phyloP scores from a whole-genome alignment of 2,329 filamentous ascomycete genomes.

The Didymosphaeria variabile region DNA sequence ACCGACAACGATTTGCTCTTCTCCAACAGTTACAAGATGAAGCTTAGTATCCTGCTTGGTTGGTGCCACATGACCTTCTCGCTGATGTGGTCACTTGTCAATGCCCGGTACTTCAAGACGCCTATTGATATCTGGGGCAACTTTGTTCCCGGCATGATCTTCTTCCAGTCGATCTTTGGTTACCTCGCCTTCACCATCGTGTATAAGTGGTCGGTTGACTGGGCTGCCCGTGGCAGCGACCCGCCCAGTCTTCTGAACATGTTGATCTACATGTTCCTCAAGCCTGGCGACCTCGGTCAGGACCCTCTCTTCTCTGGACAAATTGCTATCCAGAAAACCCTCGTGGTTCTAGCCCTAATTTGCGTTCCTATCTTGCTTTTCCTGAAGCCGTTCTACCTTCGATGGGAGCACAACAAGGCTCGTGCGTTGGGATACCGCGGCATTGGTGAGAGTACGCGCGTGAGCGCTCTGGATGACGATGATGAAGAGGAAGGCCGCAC shows the following conservation, averaged over 20 bases:
- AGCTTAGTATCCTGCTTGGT: slow-evolving; percentile 96
- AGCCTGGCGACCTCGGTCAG: slow-evolving; percentile 78
- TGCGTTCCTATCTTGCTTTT: slow-evolving; percentile 93
- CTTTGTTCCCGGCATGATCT: slow-evolving; percentile 98
- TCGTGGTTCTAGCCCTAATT: slow-evolving; percentile 81
- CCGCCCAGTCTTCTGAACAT: slow-evolving; percentile 96
- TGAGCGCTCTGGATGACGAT: slow-evolving; percentile 90
- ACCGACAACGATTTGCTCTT: slow-evolving; percentile 95
- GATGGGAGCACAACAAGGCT: slow-evolving; percentile 90
- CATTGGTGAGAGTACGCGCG: slow-evolving; percentile 85
- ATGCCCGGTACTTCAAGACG: slow-evolving; percentile 92
- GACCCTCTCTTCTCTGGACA: slow-evolving; percentile 80
- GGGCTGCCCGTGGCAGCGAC: slow-evolving; percentile 71
- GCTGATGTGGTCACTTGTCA: slow-evolving; percentile 89
- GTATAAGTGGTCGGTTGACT: slow-evolving; percentile 97
- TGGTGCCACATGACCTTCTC: slow-evolving; percentile 99
- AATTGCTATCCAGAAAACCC: slow-evolving; percentile 74
- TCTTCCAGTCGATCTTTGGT: slow-evolving; percentile 98
- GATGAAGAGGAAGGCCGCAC: slow-evolving; percentile 71
- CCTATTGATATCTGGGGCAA: slow-evolving; percentile 97
- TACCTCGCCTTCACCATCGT: slow-evolving; percentile 94
- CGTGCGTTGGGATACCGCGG: slow-evolving; percentile 90
- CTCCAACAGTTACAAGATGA: slow-evolving; percentile 99
- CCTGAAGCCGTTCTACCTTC: slow-evolving; percentile 94
- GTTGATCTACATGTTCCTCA: slow-evolving; percentile 99